Evolutionary conservation across 495 filamentous ascomycete genomes (phyloP).

Genomic region (Trichoderma orchidacearum): DNA sequence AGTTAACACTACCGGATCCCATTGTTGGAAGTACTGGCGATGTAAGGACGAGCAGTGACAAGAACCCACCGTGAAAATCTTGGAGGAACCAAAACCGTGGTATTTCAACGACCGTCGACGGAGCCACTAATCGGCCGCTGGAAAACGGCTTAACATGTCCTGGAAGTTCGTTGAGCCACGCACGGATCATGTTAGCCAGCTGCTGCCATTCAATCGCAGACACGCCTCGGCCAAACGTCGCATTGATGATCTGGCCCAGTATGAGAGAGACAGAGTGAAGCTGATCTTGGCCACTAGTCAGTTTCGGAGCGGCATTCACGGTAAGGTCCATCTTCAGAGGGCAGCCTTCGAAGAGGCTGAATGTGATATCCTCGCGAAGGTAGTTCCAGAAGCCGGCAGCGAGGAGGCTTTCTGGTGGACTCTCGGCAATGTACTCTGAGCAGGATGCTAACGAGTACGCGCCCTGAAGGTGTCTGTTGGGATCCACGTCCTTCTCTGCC

Average conservation of each 20-base stretch:
- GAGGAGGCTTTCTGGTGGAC: conserved; percentile 9
- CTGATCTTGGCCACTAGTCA: conserved; percentile 11
- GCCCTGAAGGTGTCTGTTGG: conserved; percentile 9
- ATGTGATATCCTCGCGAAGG: conserved; percentile 25
- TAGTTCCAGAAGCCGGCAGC: conserved; percentile 25
- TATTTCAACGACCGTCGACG: background rate
- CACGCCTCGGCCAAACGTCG: conserved; percentile 4
- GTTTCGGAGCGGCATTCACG: conserved; percentile 2
- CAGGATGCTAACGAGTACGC: conserved; percentile 11
- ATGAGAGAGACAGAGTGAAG: conserved; percentile 18
- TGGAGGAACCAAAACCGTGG: background rate
- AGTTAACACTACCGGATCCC: background rate
- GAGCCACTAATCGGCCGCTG: background rate
- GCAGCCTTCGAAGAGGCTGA: conserved; percentile 17
- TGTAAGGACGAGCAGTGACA: background rate
- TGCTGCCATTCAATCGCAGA: background rate
- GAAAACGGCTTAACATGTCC: background rate
- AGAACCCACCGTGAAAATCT: background rate
- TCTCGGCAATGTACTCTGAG: background rate
- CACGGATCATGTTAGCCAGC: background rate
- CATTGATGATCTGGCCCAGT: conserved; percentile 20
- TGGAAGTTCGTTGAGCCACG: background rate
- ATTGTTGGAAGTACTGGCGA: background rate
- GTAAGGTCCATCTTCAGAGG: conserved; percentile 18
- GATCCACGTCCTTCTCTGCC: conserved; percentile 6